These are phyloP conservation scores for Eucalyptus pauciflora DNA, from an alignment of 345 rosid species.

Conservation along the genomic window DNA sequence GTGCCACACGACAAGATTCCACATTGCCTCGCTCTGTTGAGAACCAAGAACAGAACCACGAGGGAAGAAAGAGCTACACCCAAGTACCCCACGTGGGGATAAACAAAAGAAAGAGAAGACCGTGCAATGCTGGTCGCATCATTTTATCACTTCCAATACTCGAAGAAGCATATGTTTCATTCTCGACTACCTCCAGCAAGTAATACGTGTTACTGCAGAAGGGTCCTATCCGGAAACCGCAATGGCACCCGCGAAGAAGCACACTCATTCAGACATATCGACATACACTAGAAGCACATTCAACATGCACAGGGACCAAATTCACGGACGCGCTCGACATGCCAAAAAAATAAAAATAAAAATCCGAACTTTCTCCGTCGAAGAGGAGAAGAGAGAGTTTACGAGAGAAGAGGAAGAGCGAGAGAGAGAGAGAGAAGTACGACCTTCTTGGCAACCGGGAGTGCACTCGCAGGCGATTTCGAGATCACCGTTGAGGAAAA, in stretches of 20 bases:
- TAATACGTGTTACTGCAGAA: not conserved
- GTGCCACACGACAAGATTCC: not conserved
- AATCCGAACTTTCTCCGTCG: conserved; percentile 16
- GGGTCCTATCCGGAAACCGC: not conserved
- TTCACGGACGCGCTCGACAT: conserved; percentile 4
- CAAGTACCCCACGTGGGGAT: not conserved
- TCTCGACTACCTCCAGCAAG: not conserved
- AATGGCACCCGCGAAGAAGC: not conserved
- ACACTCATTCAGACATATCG: not conserved
- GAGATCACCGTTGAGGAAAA: conserved; percentile 86
- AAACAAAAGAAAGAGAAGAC: not conserved
- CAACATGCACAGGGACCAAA: conserved; percentile 26
- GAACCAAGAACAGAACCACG: not conserved
- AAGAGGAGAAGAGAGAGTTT: not conserved
- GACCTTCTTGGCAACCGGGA: conserved; percentile 99
- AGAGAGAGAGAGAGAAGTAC: not conserved
- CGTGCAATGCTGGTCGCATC: not conserved
- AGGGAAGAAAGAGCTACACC: not conserved
- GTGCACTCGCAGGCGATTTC: conserved; percentile 97
- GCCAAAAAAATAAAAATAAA: conserved; percentile 1
- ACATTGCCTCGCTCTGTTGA: not conserved
- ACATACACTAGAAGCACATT: not conserved
- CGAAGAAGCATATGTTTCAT: not conserved
- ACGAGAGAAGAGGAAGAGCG: not conserved
- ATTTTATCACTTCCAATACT: not conserved